These are phyloP conservation scores for Cytospora schulzeri DNA, from an alignment of 2,329 filamentous ascomycete genomes.

Conservation along the genomic window DNA sequence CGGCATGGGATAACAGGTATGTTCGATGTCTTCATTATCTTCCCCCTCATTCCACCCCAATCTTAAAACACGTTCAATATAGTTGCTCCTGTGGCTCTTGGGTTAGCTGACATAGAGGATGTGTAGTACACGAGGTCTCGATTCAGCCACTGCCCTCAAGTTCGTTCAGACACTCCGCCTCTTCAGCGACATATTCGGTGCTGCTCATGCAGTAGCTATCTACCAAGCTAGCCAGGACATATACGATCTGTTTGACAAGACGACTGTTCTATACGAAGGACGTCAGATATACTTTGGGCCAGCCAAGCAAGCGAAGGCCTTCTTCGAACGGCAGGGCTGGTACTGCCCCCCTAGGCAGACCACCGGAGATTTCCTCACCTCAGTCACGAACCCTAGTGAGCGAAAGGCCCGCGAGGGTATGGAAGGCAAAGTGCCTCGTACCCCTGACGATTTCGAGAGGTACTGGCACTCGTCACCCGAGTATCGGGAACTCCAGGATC, in stretches of 20 bases:
- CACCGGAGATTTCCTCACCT: slow-evolving; percentile 70
- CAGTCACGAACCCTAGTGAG: slow-evolving; percentile 66
- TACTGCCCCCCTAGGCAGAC: slow-evolving; percentile 67
- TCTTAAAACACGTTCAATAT: too few species aligned
- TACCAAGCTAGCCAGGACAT: slow-evolving; percentile 73
- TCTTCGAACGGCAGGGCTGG: slow-evolving; percentile 72
- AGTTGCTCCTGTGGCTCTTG: not conserved
- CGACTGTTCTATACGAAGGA: slow-evolving; percentile 73
- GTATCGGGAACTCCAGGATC: slow-evolving; percentile 43
- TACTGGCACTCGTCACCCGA: slow-evolving; percentile 50
- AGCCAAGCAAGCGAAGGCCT: slow-evolving; percentile 58
- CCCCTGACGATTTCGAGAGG: slow-evolving; percentile 67
- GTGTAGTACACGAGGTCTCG: slow-evolving; percentile 65
- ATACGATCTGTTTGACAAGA: slow-evolving; percentile 76
- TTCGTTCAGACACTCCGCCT: slow-evolving; percentile 70
- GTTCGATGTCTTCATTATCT: not conserved
- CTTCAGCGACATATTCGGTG: slow-evolving; percentile 63
- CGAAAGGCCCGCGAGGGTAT: slow-evolving; percentile 58
- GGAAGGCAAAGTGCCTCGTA: slow-evolving; percentile 64
- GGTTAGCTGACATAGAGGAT: not conserved
- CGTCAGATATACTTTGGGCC: slow-evolving; percentile 77
- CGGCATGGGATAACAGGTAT: slow-evolving; percentile 69
- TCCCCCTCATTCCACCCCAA: too few species aligned
- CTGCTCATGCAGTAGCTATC: slow-evolving; percentile 67
- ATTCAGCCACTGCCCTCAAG: slow-evolving; percentile 72